Evolutionary conservation across 257 asterid genomes (phyloP).

Genomic region (Petrea volubilis): DNA sequence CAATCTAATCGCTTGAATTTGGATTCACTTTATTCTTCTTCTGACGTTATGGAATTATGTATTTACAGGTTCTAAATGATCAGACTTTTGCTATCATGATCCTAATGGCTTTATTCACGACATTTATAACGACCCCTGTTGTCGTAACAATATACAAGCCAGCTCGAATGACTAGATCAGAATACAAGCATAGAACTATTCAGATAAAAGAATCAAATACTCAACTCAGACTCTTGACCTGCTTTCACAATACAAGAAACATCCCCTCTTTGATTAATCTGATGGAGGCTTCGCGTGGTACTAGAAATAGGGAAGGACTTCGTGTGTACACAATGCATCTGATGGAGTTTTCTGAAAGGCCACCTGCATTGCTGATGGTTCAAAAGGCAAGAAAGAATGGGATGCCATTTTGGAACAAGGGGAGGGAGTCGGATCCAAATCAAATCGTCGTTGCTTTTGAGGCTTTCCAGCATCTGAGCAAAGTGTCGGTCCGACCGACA

Average conservation of each 20-base stretch:
- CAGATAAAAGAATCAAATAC: conserved; percentile 35
- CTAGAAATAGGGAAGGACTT: conserved; percentile 43
- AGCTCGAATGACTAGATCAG: conserved; percentile 35
- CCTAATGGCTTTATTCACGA: conserved; percentile 62
- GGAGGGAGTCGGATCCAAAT: conserved; percentile 17
- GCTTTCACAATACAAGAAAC: conserved; percentile 51
- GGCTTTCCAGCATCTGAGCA: conserved; percentile 49
- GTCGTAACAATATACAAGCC: conserved; percentile 51
- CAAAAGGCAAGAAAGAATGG: conserved; percentile 62
- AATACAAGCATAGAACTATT: conserved; percentile 46
- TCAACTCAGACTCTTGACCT: conserved; percentile 46
- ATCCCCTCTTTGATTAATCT: conserved; percentile 55
- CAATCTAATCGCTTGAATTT: neutral
- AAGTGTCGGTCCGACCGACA: conserved; percentile 50
- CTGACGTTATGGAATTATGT: neutral
- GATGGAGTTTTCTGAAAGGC: conserved; percentile 55
- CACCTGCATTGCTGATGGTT: conserved; percentile 59
- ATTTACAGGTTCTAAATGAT: conserved; percentile 56
- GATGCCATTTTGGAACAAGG: conserved; percentile 50
- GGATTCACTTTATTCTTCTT: neutral
- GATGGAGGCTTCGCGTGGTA: conserved; percentile 58
- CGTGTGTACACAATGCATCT: conserved; percentile 67
- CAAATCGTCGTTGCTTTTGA: conserved; percentile 54
- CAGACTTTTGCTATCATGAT: conserved; percentile 62
- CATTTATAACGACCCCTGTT: conserved; percentile 57